phyloP scores from a whole-genome alignment of 352 stramenopile genomes.

The Aphanomyces stellatus region DNA sequence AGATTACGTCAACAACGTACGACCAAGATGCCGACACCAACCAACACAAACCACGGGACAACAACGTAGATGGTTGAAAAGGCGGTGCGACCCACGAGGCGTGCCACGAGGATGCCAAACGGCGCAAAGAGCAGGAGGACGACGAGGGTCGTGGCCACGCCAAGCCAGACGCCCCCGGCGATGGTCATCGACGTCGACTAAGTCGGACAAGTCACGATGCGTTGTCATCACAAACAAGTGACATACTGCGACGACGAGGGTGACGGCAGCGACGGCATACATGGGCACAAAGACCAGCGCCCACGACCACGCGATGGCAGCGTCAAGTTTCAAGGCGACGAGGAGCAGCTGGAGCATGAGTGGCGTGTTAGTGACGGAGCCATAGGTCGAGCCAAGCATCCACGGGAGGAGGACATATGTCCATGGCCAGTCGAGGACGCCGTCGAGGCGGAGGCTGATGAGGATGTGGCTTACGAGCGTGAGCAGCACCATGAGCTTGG shows the following conservation, averaged over 20 bases:
- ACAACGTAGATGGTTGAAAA: not conserved
- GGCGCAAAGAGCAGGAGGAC: not conserved
- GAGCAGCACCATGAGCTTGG: not conserved
- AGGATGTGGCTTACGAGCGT: not conserved
- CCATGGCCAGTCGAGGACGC: slow-evolving; percentile 1
- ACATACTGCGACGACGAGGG: no score
- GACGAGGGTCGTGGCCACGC: not conserved
- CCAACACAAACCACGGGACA: not conserved
- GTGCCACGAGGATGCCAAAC: not conserved
- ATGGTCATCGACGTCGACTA: not conserved
- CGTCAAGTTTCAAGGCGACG: not conserved
- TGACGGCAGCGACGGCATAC: no score
- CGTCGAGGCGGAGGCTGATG: not conserved
- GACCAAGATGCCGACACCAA: not conserved
- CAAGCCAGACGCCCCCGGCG: not conserved
- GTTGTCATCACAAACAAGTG: no score
- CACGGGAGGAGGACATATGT: slow-evolving; percentile 2
- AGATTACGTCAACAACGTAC: no score
- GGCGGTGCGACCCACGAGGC: not conserved
- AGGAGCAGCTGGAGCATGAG: slow-evolving; percentile 6
- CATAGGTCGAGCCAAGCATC: not conserved
- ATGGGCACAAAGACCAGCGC: not conserved
- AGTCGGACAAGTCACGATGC: no score
- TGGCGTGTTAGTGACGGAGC: not conserved
- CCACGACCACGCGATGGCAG: not conserved